Evolutionary conservation across 805 yeast genomes (phyloP), one percentile per base, ranked within the genome.

Genomic region (Yarrowia osloensis): DNA sequence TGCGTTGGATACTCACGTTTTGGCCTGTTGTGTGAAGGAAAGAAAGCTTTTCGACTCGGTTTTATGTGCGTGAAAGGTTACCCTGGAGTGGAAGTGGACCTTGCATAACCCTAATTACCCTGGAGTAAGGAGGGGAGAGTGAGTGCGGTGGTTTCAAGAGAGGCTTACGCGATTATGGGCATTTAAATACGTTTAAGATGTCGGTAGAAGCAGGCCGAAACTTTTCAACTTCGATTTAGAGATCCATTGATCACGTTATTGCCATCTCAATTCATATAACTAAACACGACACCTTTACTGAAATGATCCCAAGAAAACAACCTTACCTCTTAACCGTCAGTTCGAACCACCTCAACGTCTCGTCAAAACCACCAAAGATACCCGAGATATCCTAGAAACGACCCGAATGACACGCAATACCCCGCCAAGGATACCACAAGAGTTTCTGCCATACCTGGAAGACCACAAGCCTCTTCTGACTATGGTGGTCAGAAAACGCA

Each of bases 81-180:
- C 62, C 62, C 62, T 11, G 46, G 4, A 54, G 62, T 37, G 35
- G 11, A 9, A 8, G 3, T 4, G 15, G 22, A 3, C 1, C 7
- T 28, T n/a, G 12, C 15, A 24, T 37, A 54, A 54, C 62, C 44
- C 46, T 54, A 54, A 37, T 54, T 37, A 37, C 44, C 46, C 62
- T 24, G 62, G 26, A 54, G 62, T 54, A 26, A 4, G 11, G 8
- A 22, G 2, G 31, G 37, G 13, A 2, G 35, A n/a, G n/a, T n/a
- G n/a, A n/a, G n/a, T n/a, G n/a, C n/a, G 9, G 39, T 17, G 29
- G n/a, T 3, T 15, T 12, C n/a, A n/a, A n/a, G n/a, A n/a, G n/a
- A n/a, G n/a, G n/a, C n/a, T n/a, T n/a, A n/a, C n/a, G n/a, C n/a
- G n/a, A n/a, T n/a, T n/a, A n/a, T n/a, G n/a, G n/a, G n/a, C n/a